Evolutionary conservation across 768 basidiomycete species (phyloP), one percentile per base, ranked within the genome.

Genomic region (Rhodotorula babjevae): DNA sequence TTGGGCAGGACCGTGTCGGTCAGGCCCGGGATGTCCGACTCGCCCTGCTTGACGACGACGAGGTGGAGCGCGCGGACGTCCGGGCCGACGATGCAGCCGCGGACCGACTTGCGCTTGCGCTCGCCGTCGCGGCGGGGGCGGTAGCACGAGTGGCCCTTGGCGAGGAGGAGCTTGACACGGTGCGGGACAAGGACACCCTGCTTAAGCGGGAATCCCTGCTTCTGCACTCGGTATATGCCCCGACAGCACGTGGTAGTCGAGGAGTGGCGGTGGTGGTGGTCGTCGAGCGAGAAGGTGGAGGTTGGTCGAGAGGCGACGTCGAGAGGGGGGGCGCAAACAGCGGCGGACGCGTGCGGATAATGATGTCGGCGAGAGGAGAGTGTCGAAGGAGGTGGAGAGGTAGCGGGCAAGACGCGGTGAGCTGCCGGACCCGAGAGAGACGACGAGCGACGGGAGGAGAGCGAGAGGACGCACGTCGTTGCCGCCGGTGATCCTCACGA

Each of bases 191-290:
- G 90, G 77, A 97, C 91, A 84, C 95, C 94, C 85, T 99, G 95
- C 84, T 98, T 98, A 93, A 97, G 96, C 61, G 93, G 93, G 87
- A 96, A 95, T 80, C 93, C 93, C 82, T 94, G 92, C 85, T 93
- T 92, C 74, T 75, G 60, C 40, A 42, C 27, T 42, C 16, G 46
- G 33, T 16, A 36, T 11, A 36, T 57, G 49, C 21, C 49, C 18
- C 19, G 49, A n/a, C 18, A 21, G 49, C 19, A 50, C 10, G 49
- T 25, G 21, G 23, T 10, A 25, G 19, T 19, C 18, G 49, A 50
- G 23, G n/a, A n/a, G n/a, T n/a, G n/a, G n/a, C 2, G 49, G 16
- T 15, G 6, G 46, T 9, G 16, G 46, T 47, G 3, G 46, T 47
- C 9, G 55, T 10, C 53, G 42, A 49, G n/a, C 7, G 49, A 61